Percentiles rank a stretch among this genome's conserved stretches.
phyloP scores from a whole-genome alignment of 1,284 basidiomycete genomes.

The Pseudozyma thailandica region DNA sequence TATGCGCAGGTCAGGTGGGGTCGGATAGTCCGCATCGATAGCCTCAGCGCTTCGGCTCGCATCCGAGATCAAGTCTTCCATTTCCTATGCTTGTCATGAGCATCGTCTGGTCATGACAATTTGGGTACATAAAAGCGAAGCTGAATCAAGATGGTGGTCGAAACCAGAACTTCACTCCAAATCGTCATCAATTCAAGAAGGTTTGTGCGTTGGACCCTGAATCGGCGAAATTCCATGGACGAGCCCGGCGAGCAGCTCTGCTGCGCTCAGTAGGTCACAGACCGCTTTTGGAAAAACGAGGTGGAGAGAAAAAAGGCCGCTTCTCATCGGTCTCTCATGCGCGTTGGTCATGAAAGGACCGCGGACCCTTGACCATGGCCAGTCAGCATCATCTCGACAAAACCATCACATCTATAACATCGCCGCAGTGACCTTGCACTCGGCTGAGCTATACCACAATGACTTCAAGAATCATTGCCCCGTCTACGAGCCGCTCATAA shows the following conservation, averaged over 20 bases:
- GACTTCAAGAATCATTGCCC: background rate
- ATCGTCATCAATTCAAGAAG: background rate
- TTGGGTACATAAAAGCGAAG: background rate
- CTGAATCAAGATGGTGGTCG: background rate
- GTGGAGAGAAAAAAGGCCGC: background rate
- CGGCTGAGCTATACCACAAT: too few relatives aligned
- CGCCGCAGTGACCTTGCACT: too few relatives aligned
- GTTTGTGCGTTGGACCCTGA: conserved; percentile 28
- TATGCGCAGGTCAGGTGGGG: conserved; percentile 27
- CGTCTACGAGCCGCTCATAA: background rate
- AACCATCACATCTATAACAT: background rate
- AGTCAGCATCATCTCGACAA: background rate
- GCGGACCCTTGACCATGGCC: background rate
- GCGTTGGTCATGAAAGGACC: background rate
- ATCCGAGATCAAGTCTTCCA: conserved; percentile 10
- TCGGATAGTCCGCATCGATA: conserved; percentile 17
- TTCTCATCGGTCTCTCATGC: background rate
- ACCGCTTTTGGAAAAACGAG: conserved; percentile 21
- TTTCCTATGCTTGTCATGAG: background rate
- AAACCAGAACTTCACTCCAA: background rate
- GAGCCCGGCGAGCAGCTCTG: background rate
- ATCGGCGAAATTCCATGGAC: conserved; percentile 17
- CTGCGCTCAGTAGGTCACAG: conserved; percentile 30
- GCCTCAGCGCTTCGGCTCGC: conserved; percentile 2
- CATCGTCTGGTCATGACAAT: background rate